These are phyloP conservation scores for Coemansia sp. DNA, from an alignment of 192 early-diverging fungal genomes.

Conservation along the genomic window DNA sequence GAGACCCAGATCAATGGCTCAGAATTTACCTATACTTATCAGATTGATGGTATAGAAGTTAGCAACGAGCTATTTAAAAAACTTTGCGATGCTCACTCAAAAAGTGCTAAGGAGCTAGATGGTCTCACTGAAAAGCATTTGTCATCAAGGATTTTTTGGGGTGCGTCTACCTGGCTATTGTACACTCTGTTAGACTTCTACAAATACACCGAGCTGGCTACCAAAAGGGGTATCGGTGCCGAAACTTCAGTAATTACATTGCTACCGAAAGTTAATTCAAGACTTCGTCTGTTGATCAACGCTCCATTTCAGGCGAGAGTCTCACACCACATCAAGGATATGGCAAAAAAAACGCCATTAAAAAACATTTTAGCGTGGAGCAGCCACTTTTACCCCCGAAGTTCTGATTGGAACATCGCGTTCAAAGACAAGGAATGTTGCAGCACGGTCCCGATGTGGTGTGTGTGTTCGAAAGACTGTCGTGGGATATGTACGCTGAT, in stretches of 20 bases:
- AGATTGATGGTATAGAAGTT: no score
- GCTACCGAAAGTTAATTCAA: background rate
- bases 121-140: no score
- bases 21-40: no score
- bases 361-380: background rate
- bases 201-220: no score
- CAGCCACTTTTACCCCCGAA: no score
- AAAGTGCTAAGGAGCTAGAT: no score
- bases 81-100: no score
- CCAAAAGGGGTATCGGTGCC: background rate
- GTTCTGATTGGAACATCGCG: background rate
- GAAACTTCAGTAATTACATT: background rate
- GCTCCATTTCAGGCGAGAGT: background rate
- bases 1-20: no score
- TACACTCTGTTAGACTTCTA: background rate
- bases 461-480: slow-evolving; percentile 22
- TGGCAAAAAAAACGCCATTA: background rate
- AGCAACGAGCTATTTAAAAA: no score
- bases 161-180: background rate
- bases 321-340: background rate
- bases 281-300: background rate
- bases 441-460: slow-evolving; percentile 32
- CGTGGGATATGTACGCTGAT: slow-evolving; percentile 36
- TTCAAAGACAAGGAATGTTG: background rate
- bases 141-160: background rate